Base-by-base conservation (phyloP, 2,329 filamentous ascomycete species). In the Scolecobasidium constrictum region DNA sequence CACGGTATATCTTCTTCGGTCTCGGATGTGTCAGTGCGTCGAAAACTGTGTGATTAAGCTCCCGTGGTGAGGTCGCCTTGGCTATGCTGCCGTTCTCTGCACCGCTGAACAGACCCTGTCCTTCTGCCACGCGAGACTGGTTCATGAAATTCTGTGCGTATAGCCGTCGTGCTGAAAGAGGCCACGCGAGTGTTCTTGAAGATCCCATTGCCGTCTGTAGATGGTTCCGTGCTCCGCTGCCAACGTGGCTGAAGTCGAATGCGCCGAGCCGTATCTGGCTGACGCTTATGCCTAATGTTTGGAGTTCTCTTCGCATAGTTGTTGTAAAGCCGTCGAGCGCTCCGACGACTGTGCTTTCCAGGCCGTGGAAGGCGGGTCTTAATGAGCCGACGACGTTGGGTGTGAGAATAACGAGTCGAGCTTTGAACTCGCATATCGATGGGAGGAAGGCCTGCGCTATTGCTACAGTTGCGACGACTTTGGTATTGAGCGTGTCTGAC, bases 221-320 rank as follows among this genome's bases (percentile, higher is more conserved):
- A 13, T 40, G 39, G 16, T 46, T 38, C 12, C 35, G 57, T 62
- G 43, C 16, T 20, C 43, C 64, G 13, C 56, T 59, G 2, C 64
- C 65, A 15, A 81, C 78, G 48, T 79, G 71, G 5, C 78, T 77
- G 53, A 90, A 79, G 62, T 96, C 90, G 58, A 98, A 86, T 17
- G 86, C 88, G 46, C 92, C 92, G 2, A 96, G 78, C 62, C 90
- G 86, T 58, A 98, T 73, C 57, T 95, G 86, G 2, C 83, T 83
- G 16, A 95, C 83, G 31, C 82, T 76, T 42, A 95, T 82, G 41
- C 73, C 75, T 26, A 92, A 71, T 3, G 85, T 78, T 3, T 74
- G 71, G 33, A 95, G 73, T 66, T 96, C 92, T 43, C 79, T 78
- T 12, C 83, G 74, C 9, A 96, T 71, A 1, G 86, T 84, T 40